Conservation (phyloP, 768 basidiomycete species). For the Leucocoprinus birnbaumii region DNA sequence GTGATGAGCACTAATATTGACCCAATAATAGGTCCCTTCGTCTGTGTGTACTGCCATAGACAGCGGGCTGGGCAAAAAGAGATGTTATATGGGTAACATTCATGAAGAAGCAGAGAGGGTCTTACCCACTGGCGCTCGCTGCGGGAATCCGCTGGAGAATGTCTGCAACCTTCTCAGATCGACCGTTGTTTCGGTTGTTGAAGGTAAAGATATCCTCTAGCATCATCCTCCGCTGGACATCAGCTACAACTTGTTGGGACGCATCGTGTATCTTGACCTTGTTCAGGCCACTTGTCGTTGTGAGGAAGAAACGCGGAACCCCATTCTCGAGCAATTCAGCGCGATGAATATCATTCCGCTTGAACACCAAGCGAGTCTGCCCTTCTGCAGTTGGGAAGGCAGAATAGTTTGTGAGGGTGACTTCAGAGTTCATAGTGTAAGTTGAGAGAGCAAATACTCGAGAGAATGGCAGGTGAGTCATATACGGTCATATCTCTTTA, state of each 20-base stretch:
- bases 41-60: not conserved
- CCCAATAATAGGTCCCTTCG: slow-evolving; percentile 7
- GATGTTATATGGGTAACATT: too few species aligned
- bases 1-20: not conserved
- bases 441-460: too few species aligned
- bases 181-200: not conserved
- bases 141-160: not conserved
- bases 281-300: slow-evolving; percentile 2
- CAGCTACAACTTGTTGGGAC: not conserved
- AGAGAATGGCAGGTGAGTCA: too few species aligned
- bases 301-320: slow-evolving; percentile 3
- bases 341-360: not conserved
- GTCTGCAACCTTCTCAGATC: not conserved
- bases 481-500: too few species aligned
- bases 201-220: not conserved
- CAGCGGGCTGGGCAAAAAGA: not conserved
- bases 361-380: slow-evolving; percentile 7
- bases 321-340: not conserved
- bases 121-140: not conserved
- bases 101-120: not conserved
- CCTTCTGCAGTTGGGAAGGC: not conserved
- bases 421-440: slow-evolving; percentile 9
- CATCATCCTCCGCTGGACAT: not conserved
- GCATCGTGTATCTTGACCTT: slow-evolving; percentile 7
- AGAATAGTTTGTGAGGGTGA: slow-evolving; percentile 9